Evolutionary conservation across 345 rosid genomes (phyloP), one percentile per base, ranked within the genome.

Genomic region (rapeseed (Brassica napus)): DNA sequence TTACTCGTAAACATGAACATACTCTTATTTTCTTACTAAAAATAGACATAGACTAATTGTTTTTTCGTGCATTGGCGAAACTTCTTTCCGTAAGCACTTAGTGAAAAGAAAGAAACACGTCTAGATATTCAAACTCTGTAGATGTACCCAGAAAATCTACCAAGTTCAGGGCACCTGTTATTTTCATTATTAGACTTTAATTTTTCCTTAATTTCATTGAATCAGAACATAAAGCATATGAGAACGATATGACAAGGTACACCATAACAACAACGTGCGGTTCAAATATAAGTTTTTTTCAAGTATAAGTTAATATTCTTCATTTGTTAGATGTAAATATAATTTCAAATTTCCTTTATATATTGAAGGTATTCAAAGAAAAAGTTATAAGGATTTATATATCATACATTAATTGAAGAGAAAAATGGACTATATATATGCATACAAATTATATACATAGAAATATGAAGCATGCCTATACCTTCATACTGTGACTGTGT

Each of bases 91-190:
- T 34, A 34, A 68, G 47, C 70, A 60, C 65, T 61, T 68, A 35
- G 65, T 61, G 64, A 68, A 73, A 73, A 73, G 78, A 79, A 73
- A 61, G 75, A 68, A 68, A 79, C 82, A 73, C 74, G 78, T 73
- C 82, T 74, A 73, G 32, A 79, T 52, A 79, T 73, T 73, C 78
- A 73, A 60, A 73, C 70, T 61, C 28, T 47, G 34, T 64, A 34
- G 6, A 44, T 37, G 60, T 39, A 78, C 30, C 60, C 24, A 6
- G 59, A 49, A 34, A 71, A 26, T 55, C 21, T 71, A 59, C 47
- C 44, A 73, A 31, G 37, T 79, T 68, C 82, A 68, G 52, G 69
- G 72, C 35, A 79, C 82, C 82, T 79, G 78, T 79, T 79, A 60
- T 79, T 79, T 79, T 79, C 82, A 64, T 42, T n/a, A 70, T 18